Evolutionary conservation across 257 asterid species (phyloP), one percentile per base, ranked within the genome.

Genomic region (Forsythia suspensa): DNA sequence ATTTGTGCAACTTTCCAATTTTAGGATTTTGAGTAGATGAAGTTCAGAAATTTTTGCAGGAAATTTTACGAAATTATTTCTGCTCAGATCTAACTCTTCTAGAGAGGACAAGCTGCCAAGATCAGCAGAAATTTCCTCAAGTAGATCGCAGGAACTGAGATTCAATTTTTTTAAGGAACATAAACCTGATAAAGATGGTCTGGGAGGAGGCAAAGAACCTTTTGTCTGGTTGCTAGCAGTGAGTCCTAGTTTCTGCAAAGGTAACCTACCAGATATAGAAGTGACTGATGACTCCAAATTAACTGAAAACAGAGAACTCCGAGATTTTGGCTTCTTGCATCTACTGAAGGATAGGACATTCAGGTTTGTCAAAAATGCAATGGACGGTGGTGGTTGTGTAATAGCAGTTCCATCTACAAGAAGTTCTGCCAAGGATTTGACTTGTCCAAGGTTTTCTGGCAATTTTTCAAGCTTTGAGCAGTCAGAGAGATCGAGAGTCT

Each of bases 321-420:
- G 57, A 13, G n/a, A 48, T 48, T 48, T 48, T 48, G 57, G 57
- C 57, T 55, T 57, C 40, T 73, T 69, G 80, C 80, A 69, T 70
- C 68, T 51, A 77, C 70, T 70, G 69, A 77, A 77, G 38, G 80
- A 77, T 52, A 77, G 70, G 59, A 77, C 42, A 67, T 51, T 77
- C 80, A 77, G 71, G 20, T 70, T 77, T 38, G 20, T 20, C 76
- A 77, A 46, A 13, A 43, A 43, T 29, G 59, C 34, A 44, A 68
- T 1, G 16, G 80, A 67, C 15, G 70, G 59, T 13, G 76, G 80
- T 51, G 55, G 70, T 44, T 77, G 71, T 46, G n/a, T 38, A 12
- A 77, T 70, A 46, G 76, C 80, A 12, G 80, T 77, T 77, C 80
- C 80, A 51, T 77, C 76, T 16, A 77, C 80, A 37, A 77, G 36